Conservation (phyloP, 495 filamentous ascomycete genomes). For the Penicillium cosmopolitanum region DNA sequence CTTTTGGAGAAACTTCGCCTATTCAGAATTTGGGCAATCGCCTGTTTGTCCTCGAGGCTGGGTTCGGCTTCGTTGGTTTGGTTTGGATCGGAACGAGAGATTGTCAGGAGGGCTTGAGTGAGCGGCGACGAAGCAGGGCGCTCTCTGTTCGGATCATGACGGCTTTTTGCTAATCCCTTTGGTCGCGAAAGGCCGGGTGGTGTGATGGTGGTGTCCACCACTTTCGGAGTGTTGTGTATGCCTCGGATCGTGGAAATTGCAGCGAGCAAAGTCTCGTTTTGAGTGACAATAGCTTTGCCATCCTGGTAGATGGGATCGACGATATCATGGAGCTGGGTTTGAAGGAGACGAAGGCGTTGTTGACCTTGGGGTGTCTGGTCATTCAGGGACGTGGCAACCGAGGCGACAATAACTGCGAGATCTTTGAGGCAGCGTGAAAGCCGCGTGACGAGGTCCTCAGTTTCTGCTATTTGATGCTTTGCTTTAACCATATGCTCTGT, state of each 20-base stretch:
- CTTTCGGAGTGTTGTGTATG: neutral
- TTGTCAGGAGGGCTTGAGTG: neutral
- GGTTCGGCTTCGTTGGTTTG: neutral
- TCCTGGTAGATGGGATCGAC: slow-evolving; percentile 6
- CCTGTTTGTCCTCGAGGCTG: neutral
- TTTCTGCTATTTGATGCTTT: slow-evolving; percentile 3
- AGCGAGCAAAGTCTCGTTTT: slow-evolving; percentile 5
- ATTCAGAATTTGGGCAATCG: neutral
- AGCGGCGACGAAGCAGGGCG: neutral
- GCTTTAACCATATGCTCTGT: slow-evolving; percentile 11
- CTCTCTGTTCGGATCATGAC: neutral
- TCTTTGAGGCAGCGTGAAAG: slow-evolving; percentile 7
- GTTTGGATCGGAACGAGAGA: neutral
- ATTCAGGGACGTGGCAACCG: slow-evolving; percentile 5
- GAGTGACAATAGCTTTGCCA: neutral
- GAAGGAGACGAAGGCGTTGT: slow-evolving; percentile 12
- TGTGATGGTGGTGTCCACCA: neutral
- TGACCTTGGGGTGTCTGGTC: neutral
- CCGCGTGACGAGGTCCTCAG: neutral
- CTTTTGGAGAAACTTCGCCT: neutral
- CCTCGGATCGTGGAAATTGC: neutral
- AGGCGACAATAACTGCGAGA: slow-evolving; percentile 13
- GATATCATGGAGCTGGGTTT: slow-evolving; percentile 5
- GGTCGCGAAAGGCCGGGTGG: neutral
- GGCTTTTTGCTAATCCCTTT: neutral